Evolutionary conservation across 2,329 filamentous ascomycete genomes (phyloP).

Genomic region (Sporothrix schenckii): DNA sequence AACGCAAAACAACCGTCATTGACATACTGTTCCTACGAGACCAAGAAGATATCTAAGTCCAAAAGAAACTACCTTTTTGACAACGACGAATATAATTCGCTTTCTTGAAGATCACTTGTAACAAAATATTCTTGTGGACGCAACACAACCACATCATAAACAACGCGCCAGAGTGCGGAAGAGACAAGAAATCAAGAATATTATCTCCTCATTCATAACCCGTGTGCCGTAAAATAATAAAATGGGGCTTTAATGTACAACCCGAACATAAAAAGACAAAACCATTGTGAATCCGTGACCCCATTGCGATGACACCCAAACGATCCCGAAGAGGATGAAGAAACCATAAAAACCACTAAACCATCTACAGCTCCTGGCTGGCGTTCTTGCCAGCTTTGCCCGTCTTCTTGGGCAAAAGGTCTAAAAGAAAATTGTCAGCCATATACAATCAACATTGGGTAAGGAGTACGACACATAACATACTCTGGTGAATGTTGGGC

Average conservation of each 20-base stretch:
- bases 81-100: too few relatives aligned
- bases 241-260: conserved; percentile 71
- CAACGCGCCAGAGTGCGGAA: background rate
- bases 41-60: too few relatives aligned
- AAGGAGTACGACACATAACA: conserved; percentile 45
- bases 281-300: conserved; percentile 74
- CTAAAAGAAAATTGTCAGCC: conserved; percentile 52
- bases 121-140: background rate
- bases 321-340: conserved; percentile 62
- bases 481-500: conserved; percentile 99
- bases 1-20: too few relatives aligned
- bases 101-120: too few relatives aligned
- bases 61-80: too few relatives aligned
- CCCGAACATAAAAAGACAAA: conserved; percentile 65
- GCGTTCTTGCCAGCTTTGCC: conserved; percentile 88
- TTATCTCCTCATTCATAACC: conserved; percentile 64
- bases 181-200: conserved; percentile 38
- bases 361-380: conserved; percentile 88
- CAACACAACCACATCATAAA: background rate
- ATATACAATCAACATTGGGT: background rate
- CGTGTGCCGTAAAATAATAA: conserved; percentile 55
- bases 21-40: too few relatives aligned
- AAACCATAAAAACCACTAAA: conserved; percentile 51
- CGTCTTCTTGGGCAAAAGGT: conserved; percentile 99
- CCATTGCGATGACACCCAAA: conserved; percentile 78